Base-by-base conservation (phyloP, 169 alveolate species). In the Plasmodium ovale region DNA sequence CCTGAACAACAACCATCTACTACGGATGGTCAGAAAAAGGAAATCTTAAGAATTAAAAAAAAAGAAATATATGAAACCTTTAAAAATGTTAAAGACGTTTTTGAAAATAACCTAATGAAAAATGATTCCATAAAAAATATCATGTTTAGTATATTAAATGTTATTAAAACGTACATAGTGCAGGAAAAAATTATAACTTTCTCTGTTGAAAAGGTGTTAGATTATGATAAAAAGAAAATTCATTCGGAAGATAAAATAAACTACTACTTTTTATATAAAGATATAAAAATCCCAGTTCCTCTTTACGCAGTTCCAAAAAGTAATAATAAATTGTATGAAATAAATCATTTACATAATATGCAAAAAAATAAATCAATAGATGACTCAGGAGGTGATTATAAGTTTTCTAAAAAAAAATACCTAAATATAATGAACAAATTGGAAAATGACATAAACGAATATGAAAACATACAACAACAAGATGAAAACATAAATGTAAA, bases 131-230 rank as follows among this genome's bases (percentile, higher is more conserved):
- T 79, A 65, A 79, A 79, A 59, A 67, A 79, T 54, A 79, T 79
- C 21, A 79, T 79, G 89, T 59, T 79, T 44, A 64, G 71, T 69
- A 79, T 79, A 79, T 79, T 79, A 65, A 79, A 79, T 53, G 89
- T 79, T 12, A 79, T 79, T 49, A 79, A 79, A 65, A 64, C 82
- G 3, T 79, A 79, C 39, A 9, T 65, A 29, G 10, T 79, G 44
- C 62, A 79, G 53, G 89, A 79, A 44, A 44, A 79, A 62, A 65
- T 79, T 49, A 56, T 79, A n/a, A 79, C 79, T 14, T 79, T 79
- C 44, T 47, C 89, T 16, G 89, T 79, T 19, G 89, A 79, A 79
- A 62, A 64, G 14, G 89, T 79, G 14, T 58, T 79, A 51, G 69
- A 79, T 25, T 79, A 35, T 79, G 89, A 79, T 35, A 79, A 33